Percentiles rank a stretch among this genome's conserved stretches.
Evolutionary conservation across 202 grass and related monocot genomes (phyloP).

Genomic region (Setaria italica): DNA sequence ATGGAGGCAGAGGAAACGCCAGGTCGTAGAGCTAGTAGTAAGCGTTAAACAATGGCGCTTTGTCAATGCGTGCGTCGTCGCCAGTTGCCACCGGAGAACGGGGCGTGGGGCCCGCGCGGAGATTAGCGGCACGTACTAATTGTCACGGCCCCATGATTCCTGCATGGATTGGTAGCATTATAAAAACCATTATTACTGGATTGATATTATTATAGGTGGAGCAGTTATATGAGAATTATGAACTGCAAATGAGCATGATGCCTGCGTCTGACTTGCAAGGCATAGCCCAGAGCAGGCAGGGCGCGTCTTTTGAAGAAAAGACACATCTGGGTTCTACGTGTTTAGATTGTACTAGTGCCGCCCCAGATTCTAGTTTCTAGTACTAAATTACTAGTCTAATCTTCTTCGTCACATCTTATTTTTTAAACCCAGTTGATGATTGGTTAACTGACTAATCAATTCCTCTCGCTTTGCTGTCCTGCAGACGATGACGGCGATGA

Average conservation of each 20-base stretch:
- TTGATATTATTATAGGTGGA: neutral
- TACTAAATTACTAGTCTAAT: constrained; percentile 8
- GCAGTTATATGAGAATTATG: constrained; percentile 13
- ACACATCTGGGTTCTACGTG: constrained; percentile 50
- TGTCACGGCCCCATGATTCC: constrained; percentile 61
- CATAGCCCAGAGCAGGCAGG: neutral
- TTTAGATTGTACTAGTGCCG: constrained; percentile 45
- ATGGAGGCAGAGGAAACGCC: constrained; percentile 50
- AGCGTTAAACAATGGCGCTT: constrained; percentile 35
- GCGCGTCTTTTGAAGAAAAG: constrained; percentile 57
- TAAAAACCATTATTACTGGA: constrained; percentile 1
- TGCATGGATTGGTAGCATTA: neutral
- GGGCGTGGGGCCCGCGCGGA: neutral
- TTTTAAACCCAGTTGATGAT: neutral
- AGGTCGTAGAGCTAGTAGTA: constrained; percentile 18
- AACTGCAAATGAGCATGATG: constrained; percentile 6
- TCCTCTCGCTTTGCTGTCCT: neutral
- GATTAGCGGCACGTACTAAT: constrained; percentile 46
- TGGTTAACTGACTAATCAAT: neutral
- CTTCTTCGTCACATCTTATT: constrained; percentile 16
- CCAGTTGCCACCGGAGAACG: neutral
- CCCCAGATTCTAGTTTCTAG: constrained; percentile 20
- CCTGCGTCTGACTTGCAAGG: constrained; percentile 39
- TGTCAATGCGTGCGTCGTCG: constrained; percentile 37
- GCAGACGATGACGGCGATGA: constrained; percentile 56